A percentile compares a stretch with the other conserved stretches of the same genome.
These are phyloP conservation scores for Dittrichia graveolens DNA, from an alignment of 129 eudicot species.

Conservation along the genomic window DNA sequence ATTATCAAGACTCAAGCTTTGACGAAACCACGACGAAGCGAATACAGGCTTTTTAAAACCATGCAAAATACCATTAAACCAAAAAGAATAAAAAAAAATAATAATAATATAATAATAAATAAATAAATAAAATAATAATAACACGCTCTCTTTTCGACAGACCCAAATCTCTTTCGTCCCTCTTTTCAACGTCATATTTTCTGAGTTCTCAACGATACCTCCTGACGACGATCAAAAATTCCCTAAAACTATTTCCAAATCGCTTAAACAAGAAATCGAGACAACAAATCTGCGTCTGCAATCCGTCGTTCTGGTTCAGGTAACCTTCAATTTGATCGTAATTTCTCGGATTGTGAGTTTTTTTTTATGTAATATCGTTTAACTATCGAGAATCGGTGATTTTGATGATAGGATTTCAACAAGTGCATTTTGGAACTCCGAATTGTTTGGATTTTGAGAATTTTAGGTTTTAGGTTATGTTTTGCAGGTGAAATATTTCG, in stretches of 20 bases:
- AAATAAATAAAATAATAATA: too few species aligned
- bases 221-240: slow-evolving; percentile 26
- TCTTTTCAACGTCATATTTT: slow-evolving; percentile 20
- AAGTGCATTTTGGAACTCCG: not conserved
- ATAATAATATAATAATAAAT: too few species aligned
- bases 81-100: not conserved
- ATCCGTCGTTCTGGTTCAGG: slow-evolving; percentile 29
- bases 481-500: slow-evolving; percentile 48
- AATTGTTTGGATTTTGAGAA: not conserved
- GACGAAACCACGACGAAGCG: too few species aligned
- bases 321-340: slow-evolving; percentile 14
- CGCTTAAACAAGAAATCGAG: slow-evolving; percentile 14
- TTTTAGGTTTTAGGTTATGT: slow-evolving; percentile 50
- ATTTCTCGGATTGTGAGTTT: not conserved
- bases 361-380: slow-evolving; percentile 15
- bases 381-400: slow-evolving; percentile 12
- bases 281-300: slow-evolving; percentile 21
- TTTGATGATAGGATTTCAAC: not conserved
- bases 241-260: slow-evolving; percentile 29
- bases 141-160: slow-evolving; percentile 1
- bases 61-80: not conserved
- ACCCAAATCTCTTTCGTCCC: slow-evolving; percentile 28
- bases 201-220: slow-evolving; percentile 17
- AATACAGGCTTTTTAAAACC: too few species aligned
- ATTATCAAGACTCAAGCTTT: too few species aligned